Evolutionary conservation across 495 filamentous ascomycete species (phyloP).

Genomic region (Trichoderma erinaceum): DNA sequence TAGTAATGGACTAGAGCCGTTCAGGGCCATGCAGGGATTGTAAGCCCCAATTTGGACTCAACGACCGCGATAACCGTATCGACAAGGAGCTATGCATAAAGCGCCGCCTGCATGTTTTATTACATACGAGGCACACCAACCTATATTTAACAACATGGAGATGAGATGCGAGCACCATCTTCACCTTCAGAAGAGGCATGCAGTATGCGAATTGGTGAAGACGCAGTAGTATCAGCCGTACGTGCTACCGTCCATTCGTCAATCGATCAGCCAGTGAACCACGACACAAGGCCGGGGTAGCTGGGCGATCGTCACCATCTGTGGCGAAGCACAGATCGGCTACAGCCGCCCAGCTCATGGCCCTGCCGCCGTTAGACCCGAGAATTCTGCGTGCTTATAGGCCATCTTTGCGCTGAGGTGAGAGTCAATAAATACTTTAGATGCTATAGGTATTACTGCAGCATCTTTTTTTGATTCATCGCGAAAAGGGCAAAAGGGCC

Average conservation of each 20-base stretch:
- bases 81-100: too few relatives aligned
- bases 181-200: too few relatives aligned
- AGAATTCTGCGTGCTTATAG: neutral
- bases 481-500: too few relatives aligned
- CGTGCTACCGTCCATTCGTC: neutral
- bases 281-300: neutral
- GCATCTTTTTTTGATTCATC: too few relatives aligned
- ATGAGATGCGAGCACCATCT: too few relatives aligned
- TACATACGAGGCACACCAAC: too few relatives aligned
- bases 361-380: slow-evolving; percentile 3
- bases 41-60: neutral
- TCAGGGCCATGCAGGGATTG: neutral
- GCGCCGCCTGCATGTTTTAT: too few relatives aligned
- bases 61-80: neutral
- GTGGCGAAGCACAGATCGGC: slow-evolving; percentile 13
- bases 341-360: slow-evolving; percentile 1
- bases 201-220: too few relatives aligned
- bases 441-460: too few relatives aligned
- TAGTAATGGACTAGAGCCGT: neutral
- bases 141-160: too few relatives aligned
- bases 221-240: too few relatives aligned
- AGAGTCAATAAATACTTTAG: too few relatives aligned
- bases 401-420: neutral
- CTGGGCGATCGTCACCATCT: neutral
- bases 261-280: neutral